Base-by-base conservation (phyloP, 768 basidiomycete species). In the Rossbeevera mucosa region DNA sequence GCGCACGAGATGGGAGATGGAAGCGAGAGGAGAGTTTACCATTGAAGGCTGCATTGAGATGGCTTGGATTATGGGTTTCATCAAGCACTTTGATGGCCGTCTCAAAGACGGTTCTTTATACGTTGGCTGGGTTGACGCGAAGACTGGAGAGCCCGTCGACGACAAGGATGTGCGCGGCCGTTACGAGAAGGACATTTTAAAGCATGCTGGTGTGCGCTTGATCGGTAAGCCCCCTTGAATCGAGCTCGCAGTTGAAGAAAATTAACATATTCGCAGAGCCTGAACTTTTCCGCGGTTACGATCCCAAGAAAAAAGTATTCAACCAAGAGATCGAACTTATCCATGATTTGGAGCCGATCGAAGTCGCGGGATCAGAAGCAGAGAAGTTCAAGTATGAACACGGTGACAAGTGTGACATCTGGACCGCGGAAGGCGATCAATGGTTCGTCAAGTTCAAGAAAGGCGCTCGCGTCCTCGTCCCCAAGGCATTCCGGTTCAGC, bases 371-470 rank as follows among this genome's bases (percentile, higher is more conserved):
- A 50, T 81, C 82, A 25, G 96, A 99, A 62, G 95, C 95, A 2
- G 80, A 87, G 56, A 94, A 90, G 64, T 98, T 95, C 83, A 95
- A 96, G 75, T 80, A 88, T 51, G 91, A 98, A 66, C 96, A 98
- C 64, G 94, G 90, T 53, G 92, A 95, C 62, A 95, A 93, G 66
- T 94, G 91, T 65, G 95, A 99, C 66, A 81, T 91, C 61, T 98
- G 94, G 94, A 85, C 85, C 1, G 86, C 83, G 42, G 87, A 89
- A 65, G 86, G 87, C 13, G 92, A 88, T n/a, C 91, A 95, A 66
- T 96, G 89, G 91, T 93, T 91, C 64, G 94, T 94, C 67, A 96
- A 97, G 74, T 86, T 98, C 79, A 98, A 98, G 86, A 95, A 91
- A 73, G 96, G 96, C 47, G 94, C 96, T 11, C 85, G 91, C 42